Evolutionary conservation across 208 protist species (phyloP).

Genomic region (Trypanosoma congolense): DNA sequence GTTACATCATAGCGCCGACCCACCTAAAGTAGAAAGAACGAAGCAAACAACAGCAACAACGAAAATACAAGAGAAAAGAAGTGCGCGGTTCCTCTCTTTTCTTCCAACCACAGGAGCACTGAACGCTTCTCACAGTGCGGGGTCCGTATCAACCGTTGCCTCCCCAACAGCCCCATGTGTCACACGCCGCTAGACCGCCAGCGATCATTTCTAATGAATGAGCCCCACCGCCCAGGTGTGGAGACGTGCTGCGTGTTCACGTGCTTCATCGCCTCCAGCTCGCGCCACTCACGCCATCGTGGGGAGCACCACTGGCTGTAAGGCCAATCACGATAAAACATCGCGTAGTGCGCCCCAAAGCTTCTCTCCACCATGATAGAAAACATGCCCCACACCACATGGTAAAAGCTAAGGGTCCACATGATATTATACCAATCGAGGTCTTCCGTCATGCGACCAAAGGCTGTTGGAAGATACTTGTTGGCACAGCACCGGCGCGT

Average conservation of each 20-base stretch:
- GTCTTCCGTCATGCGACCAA: conserved; percentile 67
- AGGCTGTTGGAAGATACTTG: conserved; percentile 46
- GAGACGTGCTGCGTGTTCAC: conserved; percentile 61
- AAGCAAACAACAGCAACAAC: too few species aligned
- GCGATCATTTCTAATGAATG: conserved; percentile 56
- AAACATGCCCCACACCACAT: conserved; percentile 72
- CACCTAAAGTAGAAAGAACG: too few species aligned
- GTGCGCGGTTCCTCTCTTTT: too few species aligned
- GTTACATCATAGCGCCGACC: too few species aligned
- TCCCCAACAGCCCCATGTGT: not conserved
- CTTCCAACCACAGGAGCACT: too few species aligned
- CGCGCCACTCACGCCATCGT: conserved; percentile 82
- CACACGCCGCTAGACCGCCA: conserved; percentile 62
- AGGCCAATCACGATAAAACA: conserved; percentile 54
- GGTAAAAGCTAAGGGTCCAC: conserved; percentile 60
- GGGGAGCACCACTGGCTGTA: conserved; percentile 82
- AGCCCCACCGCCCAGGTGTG: conserved; percentile 52
- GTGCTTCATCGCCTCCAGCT: conserved; percentile 56
- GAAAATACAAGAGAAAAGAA: too few species aligned
- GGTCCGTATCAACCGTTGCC: too few species aligned
- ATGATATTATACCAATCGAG: conserved; percentile 79
- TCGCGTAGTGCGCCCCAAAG: conserved; percentile 72
- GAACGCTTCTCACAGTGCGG: too few species aligned
- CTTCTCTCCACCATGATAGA: conserved; percentile 62
- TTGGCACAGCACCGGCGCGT: conserved; percentile 57